Conservation (phyloP, 164 flowering plant genomes). For the Umbilicus rupestris region DNA sequence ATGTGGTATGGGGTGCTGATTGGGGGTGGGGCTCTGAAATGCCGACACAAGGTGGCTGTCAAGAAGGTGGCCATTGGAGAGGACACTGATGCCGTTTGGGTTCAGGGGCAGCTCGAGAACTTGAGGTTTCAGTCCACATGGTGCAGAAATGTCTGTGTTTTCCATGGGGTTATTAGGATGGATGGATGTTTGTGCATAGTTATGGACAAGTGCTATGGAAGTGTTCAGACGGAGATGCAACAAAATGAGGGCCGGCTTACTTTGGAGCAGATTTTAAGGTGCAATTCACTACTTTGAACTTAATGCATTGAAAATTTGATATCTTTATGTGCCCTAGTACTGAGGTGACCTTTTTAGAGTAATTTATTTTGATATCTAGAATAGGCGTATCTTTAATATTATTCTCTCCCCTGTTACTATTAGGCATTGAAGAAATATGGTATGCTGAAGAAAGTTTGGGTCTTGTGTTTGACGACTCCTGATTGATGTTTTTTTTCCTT, state of each 20-base stretch:
- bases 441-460: too few relatives aligned
- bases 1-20: constrained; percentile 54
- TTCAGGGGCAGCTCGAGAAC: constrained; percentile 64
- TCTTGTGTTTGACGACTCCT: too few relatives aligned
- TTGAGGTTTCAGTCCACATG: constrained; percentile 74
- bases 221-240: constrained; percentile 81
- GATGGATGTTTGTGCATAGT: constrained; percentile 58
- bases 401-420: too few relatives aligned
- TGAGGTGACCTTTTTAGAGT: too few relatives aligned
- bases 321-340: background rate
- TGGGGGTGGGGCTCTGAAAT: constrained; percentile 24
- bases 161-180: constrained; percentile 67
- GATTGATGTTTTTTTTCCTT: too few relatives aligned
- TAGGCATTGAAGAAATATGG: too few relatives aligned
- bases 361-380: too few relatives aligned
- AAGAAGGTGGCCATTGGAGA: constrained; percentile 62
- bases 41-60: constrained; percentile 71
- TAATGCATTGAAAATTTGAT: background rate
- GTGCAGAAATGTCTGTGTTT: constrained; percentile 92
- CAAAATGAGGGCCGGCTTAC: constrained; percentile 82
- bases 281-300: background rate
- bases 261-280: constrained; percentile 95
- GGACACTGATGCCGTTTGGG: constrained; percentile 65
- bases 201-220: constrained; percentile 77
- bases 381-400: too few relatives aligned